Conservation (phyloP, 257 asterid species). For the Paulownia fortunei region DNA sequence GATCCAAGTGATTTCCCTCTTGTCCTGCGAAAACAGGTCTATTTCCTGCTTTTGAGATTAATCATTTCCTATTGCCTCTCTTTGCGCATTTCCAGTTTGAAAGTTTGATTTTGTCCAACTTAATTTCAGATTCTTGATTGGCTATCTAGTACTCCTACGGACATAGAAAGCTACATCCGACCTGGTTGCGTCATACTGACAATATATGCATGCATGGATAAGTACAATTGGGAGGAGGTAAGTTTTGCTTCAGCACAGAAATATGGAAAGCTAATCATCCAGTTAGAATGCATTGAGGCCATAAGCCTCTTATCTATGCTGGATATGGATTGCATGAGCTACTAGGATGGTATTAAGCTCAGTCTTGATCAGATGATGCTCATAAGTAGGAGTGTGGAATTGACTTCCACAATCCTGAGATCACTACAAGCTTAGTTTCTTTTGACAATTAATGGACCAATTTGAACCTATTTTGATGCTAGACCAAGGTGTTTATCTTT, state of each 20-base stretch:
- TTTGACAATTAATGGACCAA: background rate
- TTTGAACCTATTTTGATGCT: background rate
- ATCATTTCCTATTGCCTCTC: background rate
- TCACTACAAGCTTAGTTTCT: background rate
- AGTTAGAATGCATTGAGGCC: background rate
- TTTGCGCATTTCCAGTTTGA: constrained; percentile 6
- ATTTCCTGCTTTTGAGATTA: constrained; percentile 3
- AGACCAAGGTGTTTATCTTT: background rate
- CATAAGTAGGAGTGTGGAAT: background rate
- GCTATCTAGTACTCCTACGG: constrained; percentile 78
- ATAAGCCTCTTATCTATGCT: background rate
- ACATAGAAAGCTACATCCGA: constrained; percentile 75
- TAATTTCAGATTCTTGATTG: constrained; percentile 71
- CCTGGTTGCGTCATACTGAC: constrained; percentile 81
- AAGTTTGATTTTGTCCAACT: background rate
- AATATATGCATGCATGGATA: constrained; percentile 65
- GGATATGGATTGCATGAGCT: background rate
- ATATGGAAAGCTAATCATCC: background rate
- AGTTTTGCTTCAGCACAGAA: constrained; percentile 16
- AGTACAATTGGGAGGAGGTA: constrained; percentile 74
- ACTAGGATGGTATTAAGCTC: background rate
- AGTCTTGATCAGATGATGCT: background rate
- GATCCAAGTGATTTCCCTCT: constrained; percentile 64
- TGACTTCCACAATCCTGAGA: background rate
- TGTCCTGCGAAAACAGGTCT: constrained; percentile 66